phyloP scores from a whole-genome alignment of 768 basidiomycete genomes.

The Tremella yokohamensis region DNA sequence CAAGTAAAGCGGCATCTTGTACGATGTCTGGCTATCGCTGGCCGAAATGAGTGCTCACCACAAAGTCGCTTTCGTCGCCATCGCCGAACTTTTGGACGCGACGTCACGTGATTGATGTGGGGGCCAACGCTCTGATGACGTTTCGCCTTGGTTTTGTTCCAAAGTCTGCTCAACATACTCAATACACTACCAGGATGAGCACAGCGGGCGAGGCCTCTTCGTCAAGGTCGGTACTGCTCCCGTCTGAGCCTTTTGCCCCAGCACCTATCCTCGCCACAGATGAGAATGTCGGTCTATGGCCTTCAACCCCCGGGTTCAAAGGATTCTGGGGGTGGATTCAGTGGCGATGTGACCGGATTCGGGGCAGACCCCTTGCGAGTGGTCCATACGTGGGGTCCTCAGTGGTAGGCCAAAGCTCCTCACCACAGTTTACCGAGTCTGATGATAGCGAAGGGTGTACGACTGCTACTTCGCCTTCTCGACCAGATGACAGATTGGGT shows the following conservation, averaged over 20 bases:
- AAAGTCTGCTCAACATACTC: too few relatives aligned
- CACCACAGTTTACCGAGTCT: conserved; percentile 1
- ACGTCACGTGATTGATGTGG: neutral
- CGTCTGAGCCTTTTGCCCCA: conserved; percentile 20
- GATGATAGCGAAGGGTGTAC: conserved; percentile 36
- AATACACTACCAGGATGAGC: too few relatives aligned
- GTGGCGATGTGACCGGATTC: conserved; percentile 71
- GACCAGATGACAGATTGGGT: conserved; percentile 70
- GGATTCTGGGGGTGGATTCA: conserved; percentile 73
- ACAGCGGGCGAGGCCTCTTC: neutral
- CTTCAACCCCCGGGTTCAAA: conserved; percentile 63
- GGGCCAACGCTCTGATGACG: neutral
- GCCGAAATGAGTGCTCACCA: conserved; percentile 1
- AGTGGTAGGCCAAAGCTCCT: neutral
- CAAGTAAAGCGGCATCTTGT: conserved; percentile 55
- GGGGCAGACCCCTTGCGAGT: conserved; percentile 60
- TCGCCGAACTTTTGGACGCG: conserved; percentile 3
- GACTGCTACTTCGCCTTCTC: conserved; percentile 59
- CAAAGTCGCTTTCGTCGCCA: neutral
- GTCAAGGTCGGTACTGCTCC: conserved; percentile 9
- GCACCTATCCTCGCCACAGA: conserved; percentile 28
- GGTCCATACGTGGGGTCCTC: conserved; percentile 45
- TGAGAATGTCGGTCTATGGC: conserved; percentile 68
- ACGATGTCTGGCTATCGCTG: neutral
- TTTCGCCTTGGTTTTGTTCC: too few relatives aligned